Conservation (phyloP, 352 stramenopile species). For the Phytophthora crassamura region DNA sequence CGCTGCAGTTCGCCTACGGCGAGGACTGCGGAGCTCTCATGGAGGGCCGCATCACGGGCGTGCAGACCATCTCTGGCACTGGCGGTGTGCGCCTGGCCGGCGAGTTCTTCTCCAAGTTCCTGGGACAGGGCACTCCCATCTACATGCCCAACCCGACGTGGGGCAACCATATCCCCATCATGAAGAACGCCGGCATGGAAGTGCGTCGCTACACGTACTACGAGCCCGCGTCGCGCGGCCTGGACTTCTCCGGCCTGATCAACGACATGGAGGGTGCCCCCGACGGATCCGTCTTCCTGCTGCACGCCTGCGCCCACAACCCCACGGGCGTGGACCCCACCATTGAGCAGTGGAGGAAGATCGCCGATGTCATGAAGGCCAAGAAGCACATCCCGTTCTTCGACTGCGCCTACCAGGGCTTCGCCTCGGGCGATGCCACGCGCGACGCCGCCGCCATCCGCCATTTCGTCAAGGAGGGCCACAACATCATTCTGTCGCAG, state of each 20-base stretch:
- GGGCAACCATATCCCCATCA: conserved; percentile 98
- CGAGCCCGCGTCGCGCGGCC: conserved; percentile 78
- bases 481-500: conserved; percentile 97
- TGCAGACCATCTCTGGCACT: conserved; percentile 98
- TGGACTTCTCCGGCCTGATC: conserved; percentile 96
- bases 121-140: conserved; percentile 89
- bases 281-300: conserved; percentile 95
- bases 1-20: conserved; percentile 97
- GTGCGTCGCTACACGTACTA: conserved; percentile 89
- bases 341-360: conserved; percentile 98
- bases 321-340: conserved; percentile 98
- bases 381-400: conserved; percentile 98
- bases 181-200: conserved; percentile 87
- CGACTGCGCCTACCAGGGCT: conserved; percentile 99
- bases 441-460: conserved; percentile 96
- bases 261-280: conserved; percentile 95
- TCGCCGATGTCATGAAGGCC: conserved; percentile 95
- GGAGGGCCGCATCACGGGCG: conserved; percentile 93
- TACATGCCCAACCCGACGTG: conserved; percentile 99
- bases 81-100: conserved; percentile 96
- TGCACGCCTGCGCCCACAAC: conserved; percentile 99
- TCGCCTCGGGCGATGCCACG: conserved; percentile 97
- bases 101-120: conserved; percentile 95
- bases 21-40: conserved; percentile 92
- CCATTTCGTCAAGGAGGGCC: conserved; percentile 98